Conservation (phyloP, 257 asterid genomes). For the Lycium barbarum region DNA sequence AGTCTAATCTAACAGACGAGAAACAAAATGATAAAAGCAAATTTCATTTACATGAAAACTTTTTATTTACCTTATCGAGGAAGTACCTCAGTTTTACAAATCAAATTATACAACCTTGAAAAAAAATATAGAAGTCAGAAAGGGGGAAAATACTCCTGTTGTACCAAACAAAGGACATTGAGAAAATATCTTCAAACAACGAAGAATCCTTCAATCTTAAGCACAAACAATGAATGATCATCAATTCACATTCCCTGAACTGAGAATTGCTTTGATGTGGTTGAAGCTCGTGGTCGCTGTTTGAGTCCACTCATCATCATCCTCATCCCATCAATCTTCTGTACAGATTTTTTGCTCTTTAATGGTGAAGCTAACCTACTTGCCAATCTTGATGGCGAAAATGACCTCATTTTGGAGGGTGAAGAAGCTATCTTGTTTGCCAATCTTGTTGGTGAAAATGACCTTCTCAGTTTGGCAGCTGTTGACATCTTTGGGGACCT, state of each 20-base stretch:
- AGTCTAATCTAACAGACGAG: background rate
- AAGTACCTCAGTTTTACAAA: constrained; percentile 23
- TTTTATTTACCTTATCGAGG: constrained; percentile 22
- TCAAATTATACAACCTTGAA: constrained; percentile 11
- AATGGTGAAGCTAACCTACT: constrained; percentile 50
- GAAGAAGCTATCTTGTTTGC: constrained; percentile 52
- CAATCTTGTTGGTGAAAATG: constrained; percentile 73
- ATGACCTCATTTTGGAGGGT: constrained; percentile 39
- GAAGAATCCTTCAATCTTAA: constrained; percentile 27
- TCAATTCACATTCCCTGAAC: constrained; percentile 56
- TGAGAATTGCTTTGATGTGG: constrained; percentile 52
- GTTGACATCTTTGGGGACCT: constrained; percentile 52
- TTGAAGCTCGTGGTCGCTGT: constrained; percentile 51
- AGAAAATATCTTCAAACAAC: constrained; percentile 50
- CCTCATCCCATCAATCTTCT: constrained; percentile 50
- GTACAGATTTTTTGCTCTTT: constrained; percentile 54
- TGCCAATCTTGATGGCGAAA: constrained; percentile 34
- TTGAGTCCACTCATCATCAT: constrained; percentile 68
- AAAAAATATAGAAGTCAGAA: background rate
- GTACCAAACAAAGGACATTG: constrained; percentile 43
- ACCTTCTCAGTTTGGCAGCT: constrained; percentile 62
- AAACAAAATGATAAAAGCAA: background rate
- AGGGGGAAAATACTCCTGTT: background rate
- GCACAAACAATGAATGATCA: constrained; percentile 1
- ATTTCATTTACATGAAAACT: background rate